These are phyloP conservation scores for Citrus trifoliata DNA, from an alignment of 345 rosid species.

Conservation along the genomic window DNA sequence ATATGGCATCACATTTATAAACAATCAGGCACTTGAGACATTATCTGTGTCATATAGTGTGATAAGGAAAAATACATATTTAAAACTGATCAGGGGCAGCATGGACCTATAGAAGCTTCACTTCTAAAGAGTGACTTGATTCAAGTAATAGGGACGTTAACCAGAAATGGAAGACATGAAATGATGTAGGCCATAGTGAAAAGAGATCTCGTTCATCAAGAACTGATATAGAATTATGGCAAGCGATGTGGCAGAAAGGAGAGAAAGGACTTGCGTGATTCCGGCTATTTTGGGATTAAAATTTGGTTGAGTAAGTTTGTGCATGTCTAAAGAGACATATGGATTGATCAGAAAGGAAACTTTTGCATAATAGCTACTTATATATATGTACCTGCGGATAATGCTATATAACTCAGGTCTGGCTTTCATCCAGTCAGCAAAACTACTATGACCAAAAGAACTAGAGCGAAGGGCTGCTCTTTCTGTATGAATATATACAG, in stretches of 20 bases:
- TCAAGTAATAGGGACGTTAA: not conserved
- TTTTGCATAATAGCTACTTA: not conserved
- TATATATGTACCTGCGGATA: conserved; percentile 68
- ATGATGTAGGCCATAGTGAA: not conserved
- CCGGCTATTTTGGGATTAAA: not conserved
- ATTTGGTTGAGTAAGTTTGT: not conserved
- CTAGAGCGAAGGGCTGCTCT: conserved; percentile 76
- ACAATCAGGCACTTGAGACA: not conserved
- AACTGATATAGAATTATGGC: not conserved
- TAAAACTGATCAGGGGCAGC: not conserved
- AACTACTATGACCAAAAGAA: conserved; percentile 70
- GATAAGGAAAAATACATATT: not conserved
- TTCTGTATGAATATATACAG: conserved; percentile 95
- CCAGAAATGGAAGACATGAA: not conserved
- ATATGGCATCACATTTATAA: not conserved
- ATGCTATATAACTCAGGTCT: conserved; percentile 97
- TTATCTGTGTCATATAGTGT: not conserved
- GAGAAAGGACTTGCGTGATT: not conserved
- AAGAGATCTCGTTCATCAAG: not conserved
- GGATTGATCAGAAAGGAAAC: not conserved
- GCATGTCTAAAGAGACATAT: not conserved
- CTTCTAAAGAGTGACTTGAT: not conserved
- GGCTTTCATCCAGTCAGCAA: conserved; percentile 99
- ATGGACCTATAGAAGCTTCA: not conserved
- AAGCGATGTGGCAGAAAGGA: not conserved